These are phyloP conservation scores for Ascobolus immersus DNA, from an alignment of 495 filamentous ascomycete species.

Conservation along the genomic window DNA sequence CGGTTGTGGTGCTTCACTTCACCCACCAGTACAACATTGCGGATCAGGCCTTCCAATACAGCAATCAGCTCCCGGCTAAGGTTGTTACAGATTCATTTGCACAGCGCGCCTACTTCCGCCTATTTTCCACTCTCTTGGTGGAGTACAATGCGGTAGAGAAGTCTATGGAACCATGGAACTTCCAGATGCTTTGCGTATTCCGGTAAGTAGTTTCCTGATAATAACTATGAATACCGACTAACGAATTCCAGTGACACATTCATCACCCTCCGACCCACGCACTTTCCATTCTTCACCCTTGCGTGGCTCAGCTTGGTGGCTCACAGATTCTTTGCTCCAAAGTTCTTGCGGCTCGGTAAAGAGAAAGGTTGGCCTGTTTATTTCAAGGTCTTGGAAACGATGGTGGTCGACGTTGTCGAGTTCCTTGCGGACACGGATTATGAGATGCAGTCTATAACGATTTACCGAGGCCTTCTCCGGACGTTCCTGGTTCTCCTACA, in stretches of 20 bases:
- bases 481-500: constrained; percentile 68
- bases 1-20: constrained; percentile 50
- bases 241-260: constrained; percentile 28
- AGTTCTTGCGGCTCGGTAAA: constrained; percentile 43
- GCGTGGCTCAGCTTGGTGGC: constrained; percentile 59
- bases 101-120: constrained; percentile 69
- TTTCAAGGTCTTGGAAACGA: constrained; percentile 45
- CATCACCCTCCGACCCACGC: constrained; percentile 43
- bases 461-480: constrained; percentile 63
- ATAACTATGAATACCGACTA: neutral
- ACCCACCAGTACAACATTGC: constrained; percentile 64
- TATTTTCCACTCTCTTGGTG: constrained; percentile 65
- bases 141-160: constrained; percentile 27
- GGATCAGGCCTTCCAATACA: constrained; percentile 59
- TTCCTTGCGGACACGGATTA: constrained; percentile 57
- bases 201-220: neutral
- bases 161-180: constrained; percentile 27
- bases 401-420: constrained; percentile 44
- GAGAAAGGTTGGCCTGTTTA: constrained; percentile 50
- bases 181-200: constrained; percentile 38
- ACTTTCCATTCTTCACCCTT: constrained; percentile 59
- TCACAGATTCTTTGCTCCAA: constrained; percentile 69
- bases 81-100: too few species aligned
- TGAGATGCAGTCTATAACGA: constrained; percentile 48
- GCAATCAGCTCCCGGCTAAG: too few species aligned